Base-by-base conservation (phyloP, 2,329 filamentous ascomycete genomes). In the Aureobasidium sp. region DNA sequence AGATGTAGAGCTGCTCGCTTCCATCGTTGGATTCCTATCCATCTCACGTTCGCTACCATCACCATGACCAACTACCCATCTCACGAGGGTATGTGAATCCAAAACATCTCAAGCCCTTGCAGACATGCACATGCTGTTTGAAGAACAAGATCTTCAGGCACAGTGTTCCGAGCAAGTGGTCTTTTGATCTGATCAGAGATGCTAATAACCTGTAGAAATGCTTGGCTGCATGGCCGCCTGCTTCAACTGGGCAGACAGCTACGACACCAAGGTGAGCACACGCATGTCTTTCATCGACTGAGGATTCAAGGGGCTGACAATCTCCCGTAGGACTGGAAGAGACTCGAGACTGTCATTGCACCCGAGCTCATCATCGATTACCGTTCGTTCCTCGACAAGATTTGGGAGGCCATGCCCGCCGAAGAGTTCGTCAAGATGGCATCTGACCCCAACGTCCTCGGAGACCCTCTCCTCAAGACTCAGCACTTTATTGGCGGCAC, bases 321-420 rank as follows among this genome's bases (percentile, higher is more conserved):
- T 27, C 21, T 13, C 4, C 23, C 23, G 21, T 45, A 64, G 73
- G 81, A 86, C 74, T 86, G 84, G 83, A 75, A 77, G 15, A 79
- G 82, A 55, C 78, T 86, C 29, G 69, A 75, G 65, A 81, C 79
- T 64, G 82, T 80, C 75, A 84, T 88, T 65, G 84, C 85, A 2
- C 84, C 85, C 1, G 84, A 80, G 50, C 64, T 69, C 31, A 71
- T 86, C 79, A 80, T 90, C 67, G 88, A 91, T 77, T 91, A 91
- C 79, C 77, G 71, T 64, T 83, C 71, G 15, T 78, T 82, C 67
- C 73, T 82, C 63, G 73, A 77, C 72, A 79, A 81, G 70, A 68
- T 79, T 57, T 83, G 81, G 80, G 79, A 82, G 63, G 70, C 74
- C 17, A 82, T 83, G 79, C 79, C 80, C 0, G 79, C 80, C 8